Base-by-base conservation (phyloP, 1,139 yeast genomes). In the Scheffersomyces stambukii region DNA sequence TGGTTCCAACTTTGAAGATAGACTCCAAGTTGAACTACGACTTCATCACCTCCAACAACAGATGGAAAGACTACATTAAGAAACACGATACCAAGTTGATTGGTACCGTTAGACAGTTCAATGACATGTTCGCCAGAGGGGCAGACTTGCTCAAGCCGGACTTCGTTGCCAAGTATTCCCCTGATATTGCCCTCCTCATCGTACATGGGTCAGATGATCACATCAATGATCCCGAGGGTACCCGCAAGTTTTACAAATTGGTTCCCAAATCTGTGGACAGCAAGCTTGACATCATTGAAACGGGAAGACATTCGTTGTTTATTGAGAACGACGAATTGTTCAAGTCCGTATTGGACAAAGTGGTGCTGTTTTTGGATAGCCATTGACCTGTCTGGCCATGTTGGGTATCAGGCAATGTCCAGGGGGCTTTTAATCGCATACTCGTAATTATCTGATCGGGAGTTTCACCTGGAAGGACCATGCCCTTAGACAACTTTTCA, bases 51-150 rank as follows among this genome's bases (percentile, higher is more conserved):
- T 60, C 73, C 20, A 76, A 81, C 50, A 50, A 59, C 23, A 52
- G 52, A 27, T 75, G 76, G 68, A 50, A 53, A 20, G 48, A 68
- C 3, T 77, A 63, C 42, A 49, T 80, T 29, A 46, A 49, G 11
- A 38, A 42, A 7, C 55, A 61, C 31, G 71, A 64, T 35, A 44
- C 46, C 17, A 58, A 57, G 41, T 72, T 70, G 45, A 61, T 69
- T 40, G 71, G 71, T 6, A 45, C 68, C 6, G 50, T 59, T 26
- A 45, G 57, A 24, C 64, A 59, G 32, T 54, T 80, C 37, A 55
- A 75, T 48, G 95, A 81, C 41, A 80, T 85, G 68, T 50, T 85
- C 26, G 54, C 50, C 13, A 66, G 94, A 32, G 93, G 93, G 8
- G 64, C 65, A 42, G 56, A 58, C 19, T 60, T 81, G 36, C 50